Conservation (phyloP, 306 rosid species). For the Notholithocarpus densiflorus region DNA sequence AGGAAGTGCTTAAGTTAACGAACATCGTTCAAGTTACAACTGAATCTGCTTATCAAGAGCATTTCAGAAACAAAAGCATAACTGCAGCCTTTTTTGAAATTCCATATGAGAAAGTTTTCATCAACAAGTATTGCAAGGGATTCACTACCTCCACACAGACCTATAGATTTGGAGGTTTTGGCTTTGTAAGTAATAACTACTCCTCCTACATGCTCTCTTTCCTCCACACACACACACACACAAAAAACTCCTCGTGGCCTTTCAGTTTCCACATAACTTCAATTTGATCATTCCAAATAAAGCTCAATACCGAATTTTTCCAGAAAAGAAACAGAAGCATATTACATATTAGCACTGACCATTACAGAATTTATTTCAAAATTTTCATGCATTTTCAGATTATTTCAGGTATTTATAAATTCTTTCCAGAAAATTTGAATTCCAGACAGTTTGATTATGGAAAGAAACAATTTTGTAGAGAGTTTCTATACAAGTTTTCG, state of each 20-base stretch:
- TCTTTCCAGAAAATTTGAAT: too few species aligned
- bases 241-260: neutral
- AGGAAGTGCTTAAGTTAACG: slow-evolving; percentile 24
- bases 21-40: slow-evolving; percentile 19
- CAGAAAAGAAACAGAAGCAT: too few species aligned
- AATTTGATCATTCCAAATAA: neutral
- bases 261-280: neutral
- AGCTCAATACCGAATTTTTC: too few species aligned
- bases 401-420: too few species aligned
- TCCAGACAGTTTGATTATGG: too few species aligned
- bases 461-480: too few species aligned
- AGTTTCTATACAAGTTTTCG: too few species aligned
- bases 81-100: slow-evolving; percentile 72
- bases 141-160: slow-evolving; percentile 33
- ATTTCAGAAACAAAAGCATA: slow-evolving; percentile 28
- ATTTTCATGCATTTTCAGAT: too few species aligned
- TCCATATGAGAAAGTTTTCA: slow-evolving; percentile 55
- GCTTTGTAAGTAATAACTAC: slow-evolving; percentile 52
- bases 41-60: slow-evolving; percentile 19
- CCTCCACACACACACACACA: too few species aligned
- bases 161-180: slow-evolving; percentile 64
- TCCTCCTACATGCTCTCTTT: too few species aligned
- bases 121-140: slow-evolving; percentile 41
- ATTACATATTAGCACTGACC: too few species aligned
- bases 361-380: too few species aligned